A percentile compares a stretch with the other conserved stretches of the same genome.
These are phyloP conservation scores for Pyricularia grisea DNA, from an alignment of 2,329 filamentous ascomycete genomes.

Conservation along the genomic window DNA sequence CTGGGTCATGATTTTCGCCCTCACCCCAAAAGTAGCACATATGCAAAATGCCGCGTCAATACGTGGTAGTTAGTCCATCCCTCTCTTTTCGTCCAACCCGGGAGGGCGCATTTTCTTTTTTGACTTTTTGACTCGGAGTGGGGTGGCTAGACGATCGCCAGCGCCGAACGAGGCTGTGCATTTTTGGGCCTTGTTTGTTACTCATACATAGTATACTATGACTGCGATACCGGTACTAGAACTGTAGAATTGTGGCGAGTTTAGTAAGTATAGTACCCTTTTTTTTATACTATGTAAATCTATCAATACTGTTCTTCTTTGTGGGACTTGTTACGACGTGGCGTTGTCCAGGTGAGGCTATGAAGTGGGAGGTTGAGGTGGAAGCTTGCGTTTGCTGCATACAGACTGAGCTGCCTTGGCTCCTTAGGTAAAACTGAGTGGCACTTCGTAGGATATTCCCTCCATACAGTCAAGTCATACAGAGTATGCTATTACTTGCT, in stretches of 20 bases:
- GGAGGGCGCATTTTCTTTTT: too few species aligned
- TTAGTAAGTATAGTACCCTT: neutral
- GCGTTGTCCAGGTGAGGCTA: neutral
- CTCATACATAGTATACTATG: too few species aligned
- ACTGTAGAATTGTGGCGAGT: too few species aligned
- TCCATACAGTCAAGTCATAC: too few species aligned
- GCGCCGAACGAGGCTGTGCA: neutral
- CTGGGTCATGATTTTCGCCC: neutral
- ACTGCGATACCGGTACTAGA: neutral
- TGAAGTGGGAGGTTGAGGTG: neutral
- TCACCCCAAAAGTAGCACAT: neutral
- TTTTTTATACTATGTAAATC: too few species aligned
- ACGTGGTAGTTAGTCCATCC: too few species aligned
- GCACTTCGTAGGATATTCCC: neutral
- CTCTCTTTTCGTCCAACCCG: too few species aligned
- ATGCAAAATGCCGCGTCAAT: neutral
- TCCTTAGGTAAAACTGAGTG: neutral
- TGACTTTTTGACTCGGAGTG: too few species aligned
- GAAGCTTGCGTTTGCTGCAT: neutral
- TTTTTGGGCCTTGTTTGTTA: neutral
- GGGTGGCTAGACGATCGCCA: neutral
- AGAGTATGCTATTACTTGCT: neutral
- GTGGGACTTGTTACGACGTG: neutral
- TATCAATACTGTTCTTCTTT: too few species aligned
- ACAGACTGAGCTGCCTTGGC: neutral